phyloP scores from a whole-genome alignment of 1,284 basidiomycete species.

The Sphaerobolus stellatus region DNA sequence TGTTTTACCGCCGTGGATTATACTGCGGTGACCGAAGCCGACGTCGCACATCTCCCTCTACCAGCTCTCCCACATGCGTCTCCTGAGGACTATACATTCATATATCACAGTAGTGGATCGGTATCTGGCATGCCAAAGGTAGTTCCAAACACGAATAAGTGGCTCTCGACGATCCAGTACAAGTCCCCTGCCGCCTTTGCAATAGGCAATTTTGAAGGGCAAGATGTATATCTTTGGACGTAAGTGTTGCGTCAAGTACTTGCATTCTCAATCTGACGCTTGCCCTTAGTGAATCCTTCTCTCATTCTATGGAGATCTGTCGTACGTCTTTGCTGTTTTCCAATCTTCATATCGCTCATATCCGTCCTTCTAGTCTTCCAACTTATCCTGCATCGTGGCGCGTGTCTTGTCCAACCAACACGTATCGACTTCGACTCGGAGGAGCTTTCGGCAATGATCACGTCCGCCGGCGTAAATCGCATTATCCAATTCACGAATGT shows the following conservation, averaged over 20 bases:
- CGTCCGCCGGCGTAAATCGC: conserved; percentile 62
- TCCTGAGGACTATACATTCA: conserved; percentile 53
- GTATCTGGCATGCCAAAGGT: conserved; percentile 74
- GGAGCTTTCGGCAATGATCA: conserved; percentile 70
- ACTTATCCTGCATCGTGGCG: conserved; percentile 64
- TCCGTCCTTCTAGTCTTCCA: conserved; percentile 52
- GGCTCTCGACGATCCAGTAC: conserved; percentile 60
- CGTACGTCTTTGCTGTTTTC: conserved; percentile 43
- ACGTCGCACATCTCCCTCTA: conserved; percentile 33
- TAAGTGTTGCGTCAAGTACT: conserved; percentile 34
- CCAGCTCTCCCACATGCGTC: conserved; percentile 44
- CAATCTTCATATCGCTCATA: conserved; percentile 23
- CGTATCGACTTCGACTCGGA: conserved; percentile 61
- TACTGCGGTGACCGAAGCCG: conserved; percentile 41
- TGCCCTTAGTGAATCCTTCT: conserved; percentile 24
- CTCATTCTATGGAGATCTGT: conserved; percentile 65
- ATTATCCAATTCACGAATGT: conserved; percentile 69
- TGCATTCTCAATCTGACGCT: neutral
- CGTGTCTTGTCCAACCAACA: conserved; percentile 69
- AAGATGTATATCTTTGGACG: conserved; percentile 71
- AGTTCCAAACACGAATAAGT: conserved; percentile 61
- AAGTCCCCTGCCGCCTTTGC: conserved; percentile 44
- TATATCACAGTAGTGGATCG: conserved; percentile 74
- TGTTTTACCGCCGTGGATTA: conserved; percentile 40
- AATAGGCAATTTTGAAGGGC: conserved; percentile 41